Evolutionary conservation across 345 rosid species (phyloP), one percentile per base, ranked within the genome.

Genomic region (Eucalyptus guilfoylei): DNA sequence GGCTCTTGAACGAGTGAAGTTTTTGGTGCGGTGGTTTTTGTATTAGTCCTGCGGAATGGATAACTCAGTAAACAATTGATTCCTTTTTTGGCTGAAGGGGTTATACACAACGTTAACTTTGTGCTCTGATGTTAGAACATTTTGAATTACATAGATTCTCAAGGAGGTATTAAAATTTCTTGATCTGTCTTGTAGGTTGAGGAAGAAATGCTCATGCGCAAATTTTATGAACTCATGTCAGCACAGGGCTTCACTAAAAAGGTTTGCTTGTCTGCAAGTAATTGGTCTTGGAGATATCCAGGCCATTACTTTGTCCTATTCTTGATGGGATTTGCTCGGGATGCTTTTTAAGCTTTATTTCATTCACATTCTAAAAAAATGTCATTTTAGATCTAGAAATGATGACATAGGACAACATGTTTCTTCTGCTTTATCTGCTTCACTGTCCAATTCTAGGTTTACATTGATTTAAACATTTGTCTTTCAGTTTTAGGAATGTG

Each of bases 131-230:
- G 14, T 23, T 11, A 40, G 83, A 40, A 40, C 7, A 40, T 76
- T 76, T 76, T 76, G 47, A 21, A 76, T 40, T 11, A 40, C 47
- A 23, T 76, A 2, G 28, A 37, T 76, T 21, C 28, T 40, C 45
- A 40, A 40, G 28, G 6, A 9, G 11, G 28, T 45, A 23, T 4
- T 44, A 58, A 69, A 52, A 40, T 13, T 58, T 81, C 6, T 45
- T 49, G 62, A 32, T 87, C 37, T 80, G 8, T 69, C 88, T 90
- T 92, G 87, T 90, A 97, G 97, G 97, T 96, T 72, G 99, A 95
- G 91, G 97, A 97, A 89, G 95, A 95, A 90, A 95, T 95, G 96
- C 89, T 95, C 89, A 95, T 96, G 99, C 92, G 92, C 88, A 97
- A 97, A 90, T 95, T 95, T 90, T 94, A 87, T 69, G 94, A 94